Evolutionary conservation across 169 alveolate species (phyloP).

Genomic region (Plasmodium yoelii): DNA sequence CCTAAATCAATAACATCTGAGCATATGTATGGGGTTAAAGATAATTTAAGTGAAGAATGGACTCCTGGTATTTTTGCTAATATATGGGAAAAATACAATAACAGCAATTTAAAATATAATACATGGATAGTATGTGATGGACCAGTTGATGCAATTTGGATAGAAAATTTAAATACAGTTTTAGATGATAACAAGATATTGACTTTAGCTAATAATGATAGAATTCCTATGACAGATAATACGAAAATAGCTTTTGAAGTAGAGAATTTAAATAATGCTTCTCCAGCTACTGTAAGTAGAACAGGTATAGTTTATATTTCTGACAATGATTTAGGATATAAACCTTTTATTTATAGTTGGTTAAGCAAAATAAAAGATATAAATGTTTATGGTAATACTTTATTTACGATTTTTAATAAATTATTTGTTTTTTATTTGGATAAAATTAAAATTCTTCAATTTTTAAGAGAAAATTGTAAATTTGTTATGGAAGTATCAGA

Average conservation of each 20-base stretch:
- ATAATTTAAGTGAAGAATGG: constrained; percentile 96
- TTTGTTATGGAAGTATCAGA: constrained; percentile 92
- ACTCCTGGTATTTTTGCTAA: constrained; percentile 89
- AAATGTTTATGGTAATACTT: constrained; percentile 35
- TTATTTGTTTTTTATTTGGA: constrained; percentile 77
- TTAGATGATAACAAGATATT: constrained; percentile 98
- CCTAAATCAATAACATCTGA: constrained; percentile 97
- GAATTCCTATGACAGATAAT: constrained; percentile 92
- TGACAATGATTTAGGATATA: constrained; percentile 91
- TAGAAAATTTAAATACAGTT: constrained; percentile 98
- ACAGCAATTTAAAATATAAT: constrained; percentile 91
- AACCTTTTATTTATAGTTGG: constrained; percentile 94
- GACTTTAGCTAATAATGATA: constrained; percentile 97
- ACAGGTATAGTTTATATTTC: constrained; percentile 99
- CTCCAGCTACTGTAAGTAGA: constrained; percentile 98
- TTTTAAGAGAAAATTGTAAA: constrained; percentile 79
- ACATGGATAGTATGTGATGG: constrained; percentile 99
- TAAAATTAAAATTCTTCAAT: constrained; percentile 74
- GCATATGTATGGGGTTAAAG: constrained; percentile 93
- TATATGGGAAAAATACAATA: constrained; percentile 77
- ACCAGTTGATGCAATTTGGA: constrained; percentile 99
- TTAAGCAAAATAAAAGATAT: constrained; percentile 90
- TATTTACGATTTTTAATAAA: constrained; percentile 69
- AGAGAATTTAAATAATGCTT: constrained; percentile 96
- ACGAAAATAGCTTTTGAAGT: constrained; percentile 92